Conservation (phyloP, 805 yeast genomes). For the Nakazawaea ishiwadae region DNA sequence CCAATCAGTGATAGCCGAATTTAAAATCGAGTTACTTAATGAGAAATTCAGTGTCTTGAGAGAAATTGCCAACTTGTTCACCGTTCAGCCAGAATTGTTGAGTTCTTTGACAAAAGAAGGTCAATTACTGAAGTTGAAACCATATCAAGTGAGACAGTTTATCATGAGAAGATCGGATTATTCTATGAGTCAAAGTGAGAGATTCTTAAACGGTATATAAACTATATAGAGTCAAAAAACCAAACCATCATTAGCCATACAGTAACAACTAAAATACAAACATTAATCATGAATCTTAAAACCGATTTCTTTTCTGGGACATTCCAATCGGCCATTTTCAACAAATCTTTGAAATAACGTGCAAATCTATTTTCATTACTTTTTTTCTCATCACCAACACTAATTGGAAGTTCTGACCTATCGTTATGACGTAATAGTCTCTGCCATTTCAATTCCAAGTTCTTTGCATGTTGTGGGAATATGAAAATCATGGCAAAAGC, state of each 20-base stretch:
- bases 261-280: not conserved
- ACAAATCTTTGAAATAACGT: not conserved
- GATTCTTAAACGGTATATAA: constrained; percentile 28
- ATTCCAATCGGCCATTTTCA: constrained; percentile 7
- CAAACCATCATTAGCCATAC: not conserved
- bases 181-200: constrained; percentile 45
- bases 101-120: constrained; percentile 81
- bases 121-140: constrained; percentile 61
- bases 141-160: constrained; percentile 57
- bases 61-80: constrained; percentile 79
- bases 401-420: not conserved
- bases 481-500: constrained; percentile 9
- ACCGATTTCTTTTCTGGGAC: constrained; percentile 4
- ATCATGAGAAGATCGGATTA: constrained; percentile 69
- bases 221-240: constrained; percentile 8
- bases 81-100: constrained; percentile 77
- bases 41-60: constrained; percentile 66
- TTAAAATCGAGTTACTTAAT: constrained; percentile 57
- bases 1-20: constrained; percentile 61
- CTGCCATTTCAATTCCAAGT: not conserved
- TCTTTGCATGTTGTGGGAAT: not conserved
- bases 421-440: not conserved
- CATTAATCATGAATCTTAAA: not conserved
- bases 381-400: constrained; percentile 2
- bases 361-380: not conserved